phyloP scores from a whole-genome alignment of 108 stramenopile genomes.

The Cyclotella baltica region DNA sequence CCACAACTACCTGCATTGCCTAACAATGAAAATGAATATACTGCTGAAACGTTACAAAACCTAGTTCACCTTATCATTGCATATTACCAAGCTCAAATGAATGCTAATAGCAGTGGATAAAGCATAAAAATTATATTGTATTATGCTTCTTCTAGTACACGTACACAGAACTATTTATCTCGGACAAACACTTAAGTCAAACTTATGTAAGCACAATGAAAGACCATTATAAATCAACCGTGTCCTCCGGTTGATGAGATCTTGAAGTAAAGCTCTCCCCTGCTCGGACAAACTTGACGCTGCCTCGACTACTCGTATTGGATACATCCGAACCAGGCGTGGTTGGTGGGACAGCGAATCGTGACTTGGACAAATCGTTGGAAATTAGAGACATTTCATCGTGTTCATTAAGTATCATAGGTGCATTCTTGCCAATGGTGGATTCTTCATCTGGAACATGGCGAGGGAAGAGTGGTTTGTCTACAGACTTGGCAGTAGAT shows the following conservation, averaged over 20 bases:
- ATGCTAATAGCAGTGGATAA: no score
- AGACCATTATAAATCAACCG: conserved; percentile 42
- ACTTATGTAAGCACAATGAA: no score
- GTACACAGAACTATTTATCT: no score
- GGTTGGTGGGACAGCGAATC: neutral
- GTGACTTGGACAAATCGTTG: conserved; percentile 11
- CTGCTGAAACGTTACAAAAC: no score
- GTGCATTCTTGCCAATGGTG: neutral
- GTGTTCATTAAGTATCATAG: conserved; percentile 33
- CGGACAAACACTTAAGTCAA: no score
- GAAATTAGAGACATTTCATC: conserved; percentile 41
- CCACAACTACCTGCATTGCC: no score
- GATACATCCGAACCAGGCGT: conserved; percentile 13
- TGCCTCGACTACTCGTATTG: conserved; percentile 4
- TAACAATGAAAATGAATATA: no score
- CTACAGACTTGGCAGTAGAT: neutral
- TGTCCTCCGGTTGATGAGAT: conserved; percentile 37
- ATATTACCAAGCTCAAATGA: no score
- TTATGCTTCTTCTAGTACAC: no score
- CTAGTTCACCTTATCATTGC: no score
- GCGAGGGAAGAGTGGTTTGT: neutral
- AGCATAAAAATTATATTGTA: no score
- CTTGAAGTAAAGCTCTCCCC: conserved; percentile 31
- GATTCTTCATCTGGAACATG: neutral
- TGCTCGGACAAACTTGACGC: conserved; percentile 32